Percentiles rank a stretch among this genome's conserved stretches.
Conservation (phyloP, 1,284 basidiomycete genomes). For the Ceratobasidium sp. region DNA sequence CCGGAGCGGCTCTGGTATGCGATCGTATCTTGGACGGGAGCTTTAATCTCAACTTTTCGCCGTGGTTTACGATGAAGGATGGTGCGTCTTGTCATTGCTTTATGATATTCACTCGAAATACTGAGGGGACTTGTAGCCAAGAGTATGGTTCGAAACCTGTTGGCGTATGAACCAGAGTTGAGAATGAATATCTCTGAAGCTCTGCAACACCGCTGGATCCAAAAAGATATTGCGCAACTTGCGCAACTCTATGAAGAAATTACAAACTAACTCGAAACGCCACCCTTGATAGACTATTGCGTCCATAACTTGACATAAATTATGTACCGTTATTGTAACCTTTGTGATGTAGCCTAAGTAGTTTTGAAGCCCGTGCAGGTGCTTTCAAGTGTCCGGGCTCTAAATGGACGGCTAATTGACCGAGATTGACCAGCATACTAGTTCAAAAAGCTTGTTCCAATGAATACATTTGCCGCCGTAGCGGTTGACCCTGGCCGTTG, state of each 20-base stretch:
- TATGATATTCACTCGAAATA: conserved; percentile 6
- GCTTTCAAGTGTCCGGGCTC: no score
- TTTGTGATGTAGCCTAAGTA: no score
- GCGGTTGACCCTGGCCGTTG: no score
- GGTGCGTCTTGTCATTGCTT: conserved; percentile 56
- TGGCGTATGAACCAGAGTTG: conserved; percentile 61
- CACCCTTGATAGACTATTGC: not conserved
- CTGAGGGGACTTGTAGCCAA: conserved; percentile 32
- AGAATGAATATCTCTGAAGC: conserved; percentile 49
- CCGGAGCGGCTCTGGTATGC: conserved; percentile 19
- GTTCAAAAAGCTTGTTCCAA: no score
- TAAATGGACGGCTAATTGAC: no score
- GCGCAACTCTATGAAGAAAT: conserved; percentile 61
- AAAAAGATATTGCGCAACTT: conserved; percentile 63
- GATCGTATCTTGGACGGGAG: conserved; percentile 69
- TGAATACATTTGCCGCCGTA: no score
- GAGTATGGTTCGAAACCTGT: conserved; percentile 52
- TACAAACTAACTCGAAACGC: not conserved
- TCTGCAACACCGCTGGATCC: conserved; percentile 61
- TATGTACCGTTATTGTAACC: conserved; percentile 2
- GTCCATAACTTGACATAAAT: not conserved
- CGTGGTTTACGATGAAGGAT: conserved; percentile 64
- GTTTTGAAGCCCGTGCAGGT: no score
- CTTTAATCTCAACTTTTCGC: conserved; percentile 60
- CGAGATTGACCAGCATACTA: no score